Evolutionary conservation across 108 stramenopile species (phyloP), one percentile per base, ranked within the genome.

Genomic region (Epipyxis sp.): DNA sequence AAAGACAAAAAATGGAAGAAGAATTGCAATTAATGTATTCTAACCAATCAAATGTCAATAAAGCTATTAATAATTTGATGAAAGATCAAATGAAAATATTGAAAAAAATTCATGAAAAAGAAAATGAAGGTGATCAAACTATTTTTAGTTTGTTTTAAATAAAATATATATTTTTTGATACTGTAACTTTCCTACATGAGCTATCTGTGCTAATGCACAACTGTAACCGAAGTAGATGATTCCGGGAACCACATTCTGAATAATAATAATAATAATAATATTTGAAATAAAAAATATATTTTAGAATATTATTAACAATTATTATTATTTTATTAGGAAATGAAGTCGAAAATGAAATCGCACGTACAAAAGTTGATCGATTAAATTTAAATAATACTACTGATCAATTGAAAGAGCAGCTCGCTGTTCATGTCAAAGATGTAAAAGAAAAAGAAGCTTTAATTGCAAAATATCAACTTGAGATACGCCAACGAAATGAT

Each of bases 401-500:
- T 69, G 71, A 77, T 27, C 89, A 91, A 58, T 87, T 93, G 27
- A 65, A 85, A 69, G 90, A 89, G 42, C 87, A 83, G 6, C 59
- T 91, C 42, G 65, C 62, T 0, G 69, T 76, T 42, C 69, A 82
- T 50, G 62, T 82, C 32, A 81, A 62, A 13, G 88, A 83, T 50
- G 77, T 92, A 40, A 69, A 81, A 54, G 69, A 44, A 37, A 85
- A 82, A 65, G 90, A 91, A 45, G 76, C 78, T 34, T 76, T 88
- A 41, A 89, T 91, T 40, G 90, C 77, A 34, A 82, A 84, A 76
- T 88, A 91, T 59, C 87, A 92, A 87, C 62, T 80, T 39, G 91
- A 92, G 78, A 91, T 91, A 69, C 82, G 89, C 0, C 91, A 91
- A 83, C 81, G 90, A n/a, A 85, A 90, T 59, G 90, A 93, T 72